A percentile compares a stretch with the other conserved stretches of the same genome.
Conservation (phyloP, 768 basidiomycete genomes). For the Lepiota venenata region DNA sequence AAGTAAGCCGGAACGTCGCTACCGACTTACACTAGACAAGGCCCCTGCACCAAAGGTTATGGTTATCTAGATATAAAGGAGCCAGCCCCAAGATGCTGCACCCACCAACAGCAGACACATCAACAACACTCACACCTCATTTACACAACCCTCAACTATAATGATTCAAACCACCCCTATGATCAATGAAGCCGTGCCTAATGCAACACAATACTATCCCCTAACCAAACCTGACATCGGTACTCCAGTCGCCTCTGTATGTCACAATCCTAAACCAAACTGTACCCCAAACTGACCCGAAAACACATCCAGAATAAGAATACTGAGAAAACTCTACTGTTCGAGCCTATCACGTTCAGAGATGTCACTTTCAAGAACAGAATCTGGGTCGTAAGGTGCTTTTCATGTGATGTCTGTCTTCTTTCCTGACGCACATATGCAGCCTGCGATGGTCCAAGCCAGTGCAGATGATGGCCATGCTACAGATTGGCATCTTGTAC, state of each 20-base stretch:
- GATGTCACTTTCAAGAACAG: slow-evolving; percentile 71
- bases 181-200: slow-evolving; percentile 47
- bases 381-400: slow-evolving; percentile 56
- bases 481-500: slow-evolving; percentile 85
- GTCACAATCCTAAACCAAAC: neutral
- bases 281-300: neutral
- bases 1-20: too few species aligned
- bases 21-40: too few species aligned
- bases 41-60: too few species aligned
- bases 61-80: too few species aligned
- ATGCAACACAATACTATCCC: slow-evolving; percentile 52
- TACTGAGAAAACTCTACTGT: slow-evolving; percentile 47
- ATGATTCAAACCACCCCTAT: neutral
- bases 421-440: neutral
- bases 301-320: slow-evolving; percentile 31
- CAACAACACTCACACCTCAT: slow-evolving; percentile 10
- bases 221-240: slow-evolving; percentile 58
- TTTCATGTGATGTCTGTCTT: neutral
- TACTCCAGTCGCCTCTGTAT: slow-evolving; percentile 18
- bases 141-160: slow-evolving; percentile 10
- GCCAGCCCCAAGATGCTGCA: neutral
- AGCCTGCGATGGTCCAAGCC: slow-evolving; percentile 85
- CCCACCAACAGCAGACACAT: slow-evolving; percentile 10
- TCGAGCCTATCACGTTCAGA: slow-evolving; percentile 63
- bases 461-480: slow-evolving; percentile 69